Base-by-base conservation (phyloP, 495 filamentous ascomycete species). In the Oidiodendron maius region DNA sequence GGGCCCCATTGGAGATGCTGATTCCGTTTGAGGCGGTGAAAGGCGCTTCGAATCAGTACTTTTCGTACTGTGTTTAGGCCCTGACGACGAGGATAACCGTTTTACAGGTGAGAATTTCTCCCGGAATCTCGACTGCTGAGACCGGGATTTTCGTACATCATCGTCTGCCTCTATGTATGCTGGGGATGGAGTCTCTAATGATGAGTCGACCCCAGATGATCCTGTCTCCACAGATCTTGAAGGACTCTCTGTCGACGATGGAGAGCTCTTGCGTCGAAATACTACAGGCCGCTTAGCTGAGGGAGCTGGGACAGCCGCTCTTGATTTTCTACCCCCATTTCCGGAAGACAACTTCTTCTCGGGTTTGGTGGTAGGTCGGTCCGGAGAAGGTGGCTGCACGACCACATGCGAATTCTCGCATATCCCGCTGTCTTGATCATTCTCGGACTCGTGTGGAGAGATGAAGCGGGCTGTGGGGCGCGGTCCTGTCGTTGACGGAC, bases 381-480 rank as follows among this genome's bases (percentile, higher is more conserved):
- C 56, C 15, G 52, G 48, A 12, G 56, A 56, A 2, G 54, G 54
- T 22, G 55, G 51, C 32, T 51, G 48, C 34, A 58, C 50, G 15
- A 56, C 44, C 26, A 51, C 52, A 51, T 61, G 55, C 24, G 51
- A 42, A 30, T 61, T 57, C 9, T 46, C 17, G 24, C 53, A n/a
- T 55, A 15, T 26, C 38, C 18, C 39, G 51, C 15, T 26, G 38
- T 10, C 17, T 26, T 3, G 39, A 42, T 67, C 64, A 35, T 61
- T 64, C n/a, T 64, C 65, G 23, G 67, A 68, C 17, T 58, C 64
- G 22, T 65, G 67, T 5, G 73, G 72, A 15, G 70, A 71, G 15
- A 69, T 69, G 47, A 77, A 77, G 36, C 73, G 68, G 28, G 75
- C 72, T 21, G 71, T 75, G 20, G 74, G 74, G 18, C 69, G 63